These are phyloP conservation scores for Fagopyrum homotropicum DNA, from an alignment of 148 eudicot species.

Conservation along the genomic window DNA sequence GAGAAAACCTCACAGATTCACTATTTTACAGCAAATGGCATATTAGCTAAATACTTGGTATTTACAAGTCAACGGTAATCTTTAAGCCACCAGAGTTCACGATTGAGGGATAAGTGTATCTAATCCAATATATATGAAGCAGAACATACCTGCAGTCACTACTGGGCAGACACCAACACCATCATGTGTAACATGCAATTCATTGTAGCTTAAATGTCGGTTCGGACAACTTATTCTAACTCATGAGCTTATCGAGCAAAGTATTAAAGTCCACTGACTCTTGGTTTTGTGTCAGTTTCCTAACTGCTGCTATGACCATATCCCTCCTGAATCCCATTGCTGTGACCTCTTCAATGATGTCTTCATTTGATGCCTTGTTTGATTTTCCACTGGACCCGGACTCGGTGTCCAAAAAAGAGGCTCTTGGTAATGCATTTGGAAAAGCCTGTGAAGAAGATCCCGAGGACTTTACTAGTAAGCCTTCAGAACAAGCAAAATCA, in stretches of 20 bases:
- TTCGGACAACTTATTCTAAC: neutral
- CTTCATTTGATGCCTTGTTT: neutral
- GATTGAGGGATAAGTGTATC: neutral
- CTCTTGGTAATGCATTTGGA: neutral
- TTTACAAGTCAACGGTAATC: neutral
- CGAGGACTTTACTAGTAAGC: neutral
- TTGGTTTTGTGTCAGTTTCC: neutral
- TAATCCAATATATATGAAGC: neutral
- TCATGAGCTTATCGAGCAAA: slow-evolving; percentile 10
- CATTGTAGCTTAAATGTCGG: neutral
- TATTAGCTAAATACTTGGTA: neutral
- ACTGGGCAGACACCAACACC: neutral
- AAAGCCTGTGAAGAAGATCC: neutral
- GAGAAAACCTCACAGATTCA: neutral
- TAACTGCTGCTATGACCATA: neutral
- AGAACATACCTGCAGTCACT: neutral
- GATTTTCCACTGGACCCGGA: neutral
- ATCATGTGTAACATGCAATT: neutral
- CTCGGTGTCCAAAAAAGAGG: neutral
- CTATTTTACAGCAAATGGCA: neutral
- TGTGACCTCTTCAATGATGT: slow-evolving; percentile 4
- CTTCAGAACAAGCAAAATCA: neutral
- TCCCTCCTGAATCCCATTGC: slow-evolving; percentile 9
- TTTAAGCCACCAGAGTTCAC: neutral
- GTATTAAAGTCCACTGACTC: neutral